phyloP scores from a whole-genome alignment of 73 alveolate species.

The Blepharisma stoltei region DNA sequence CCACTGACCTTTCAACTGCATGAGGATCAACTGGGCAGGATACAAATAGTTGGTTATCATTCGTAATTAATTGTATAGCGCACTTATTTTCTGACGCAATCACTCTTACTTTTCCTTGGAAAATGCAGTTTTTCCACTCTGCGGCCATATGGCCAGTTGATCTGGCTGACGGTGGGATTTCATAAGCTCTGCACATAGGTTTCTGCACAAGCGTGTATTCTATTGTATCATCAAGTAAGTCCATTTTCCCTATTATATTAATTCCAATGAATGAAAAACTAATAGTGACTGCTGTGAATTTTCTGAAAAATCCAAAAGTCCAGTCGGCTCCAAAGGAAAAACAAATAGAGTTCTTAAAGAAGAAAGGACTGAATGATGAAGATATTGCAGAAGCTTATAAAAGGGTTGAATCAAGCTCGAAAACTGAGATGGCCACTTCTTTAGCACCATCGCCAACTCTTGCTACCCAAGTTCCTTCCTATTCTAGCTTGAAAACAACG shows the following conservation, averaged over 20 bases:
- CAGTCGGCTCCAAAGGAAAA: background rate
- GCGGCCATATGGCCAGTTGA: slow-evolving; percentile 29
- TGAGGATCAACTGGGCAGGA: slow-evolving; percentile 16
- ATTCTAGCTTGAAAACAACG: background rate
- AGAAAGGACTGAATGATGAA: slow-evolving; percentile 5
- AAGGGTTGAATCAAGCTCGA: background rate
- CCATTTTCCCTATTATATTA: no score
- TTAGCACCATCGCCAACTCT: background rate
- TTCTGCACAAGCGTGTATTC: slow-evolving; percentile 1
- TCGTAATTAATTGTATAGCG: background rate
- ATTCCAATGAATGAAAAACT: slow-evolving; percentile 17
- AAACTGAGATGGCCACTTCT: background rate
- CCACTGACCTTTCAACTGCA: slow-evolving; percentile 8
- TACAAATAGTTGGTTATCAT: slow-evolving; percentile 2
- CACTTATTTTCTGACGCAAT: slow-evolving; percentile 21
- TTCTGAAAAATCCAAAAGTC: slow-evolving; percentile 21
- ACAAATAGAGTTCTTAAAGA: background rate
- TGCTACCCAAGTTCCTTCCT: background rate
- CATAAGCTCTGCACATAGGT: slow-evolving; percentile 25
- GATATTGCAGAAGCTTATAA: slow-evolving; percentile 20
- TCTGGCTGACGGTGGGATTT: slow-evolving; percentile 30
- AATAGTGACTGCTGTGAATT: background rate
- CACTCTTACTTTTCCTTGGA: slow-evolving; percentile 18
- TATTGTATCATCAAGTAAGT: background rate
- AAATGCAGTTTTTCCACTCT: slow-evolving; percentile 29